These are phyloP conservation scores for Coprinopsis marcescibilis DNA, from an alignment of 768 basidiomycete genomes.

Conservation along the genomic window DNA sequence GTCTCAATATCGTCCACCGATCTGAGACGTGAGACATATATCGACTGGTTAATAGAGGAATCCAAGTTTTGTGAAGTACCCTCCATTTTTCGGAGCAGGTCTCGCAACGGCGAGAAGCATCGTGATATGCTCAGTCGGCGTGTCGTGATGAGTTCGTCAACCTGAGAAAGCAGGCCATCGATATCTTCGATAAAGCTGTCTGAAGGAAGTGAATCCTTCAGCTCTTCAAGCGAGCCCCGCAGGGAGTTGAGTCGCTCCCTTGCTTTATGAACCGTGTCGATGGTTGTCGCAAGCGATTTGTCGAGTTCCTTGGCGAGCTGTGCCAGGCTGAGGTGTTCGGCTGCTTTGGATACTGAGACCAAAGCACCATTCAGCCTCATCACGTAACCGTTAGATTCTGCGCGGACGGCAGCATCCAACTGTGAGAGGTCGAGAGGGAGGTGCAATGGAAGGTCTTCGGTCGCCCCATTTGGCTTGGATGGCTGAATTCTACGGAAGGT, in stretches of 20 bases:
- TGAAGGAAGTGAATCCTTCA: neutral
- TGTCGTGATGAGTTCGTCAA: slow-evolving; percentile 26
- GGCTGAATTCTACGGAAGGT: slow-evolving; percentile 5
- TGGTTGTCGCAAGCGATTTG: slow-evolving; percentile 28
- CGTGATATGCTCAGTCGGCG: slow-evolving; percentile 22
- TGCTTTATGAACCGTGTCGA: slow-evolving; percentile 16
- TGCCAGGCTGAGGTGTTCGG: slow-evolving; percentile 45
- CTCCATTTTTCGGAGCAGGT: slow-evolving; percentile 54
- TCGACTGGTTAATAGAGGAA: slow-evolving; percentile 35
- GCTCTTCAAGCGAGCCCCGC: neutral
- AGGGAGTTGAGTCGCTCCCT: neutral
- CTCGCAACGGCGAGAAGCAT: slow-evolving; percentile 49
- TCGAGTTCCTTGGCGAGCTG: slow-evolving; percentile 52
- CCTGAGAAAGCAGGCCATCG: slow-evolving; percentile 23
- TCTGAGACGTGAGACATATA: slow-evolving; percentile 45
- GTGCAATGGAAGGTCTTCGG: slow-evolving; percentile 6
- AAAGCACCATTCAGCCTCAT: slow-evolving; percentile 56
- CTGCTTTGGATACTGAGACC: slow-evolving; percentile 43
- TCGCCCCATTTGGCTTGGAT: slow-evolving; percentile 2
- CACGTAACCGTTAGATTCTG: slow-evolving; percentile 62
- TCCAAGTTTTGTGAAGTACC: slow-evolving; percentile 37
- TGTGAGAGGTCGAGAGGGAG: slow-evolving; percentile 19
- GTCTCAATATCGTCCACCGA: slow-evolving; percentile 47
- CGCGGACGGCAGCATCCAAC: slow-evolving; percentile 64
- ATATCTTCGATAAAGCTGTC: slow-evolving; percentile 23